Evolutionary conservation across 345 rosid species (phyloP).

Genomic region (Triadica sebifera): DNA sequence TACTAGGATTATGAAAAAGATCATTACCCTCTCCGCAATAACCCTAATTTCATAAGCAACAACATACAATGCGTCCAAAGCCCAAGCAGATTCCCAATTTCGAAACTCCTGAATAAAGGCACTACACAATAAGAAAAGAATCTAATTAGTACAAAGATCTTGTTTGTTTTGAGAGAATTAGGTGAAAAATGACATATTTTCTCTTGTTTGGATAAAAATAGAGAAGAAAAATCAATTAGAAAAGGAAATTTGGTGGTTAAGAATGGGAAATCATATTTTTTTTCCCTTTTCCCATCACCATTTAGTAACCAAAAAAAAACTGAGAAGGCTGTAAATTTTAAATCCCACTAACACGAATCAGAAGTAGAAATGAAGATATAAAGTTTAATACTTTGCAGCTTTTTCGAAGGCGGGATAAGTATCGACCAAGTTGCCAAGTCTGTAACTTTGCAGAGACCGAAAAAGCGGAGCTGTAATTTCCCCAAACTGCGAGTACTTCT

Average conservation of each 20-base stretch:
- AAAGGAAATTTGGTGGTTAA: too few species aligned
- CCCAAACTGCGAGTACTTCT: constrained; percentile 60
- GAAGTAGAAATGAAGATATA: constrained; percentile 5
- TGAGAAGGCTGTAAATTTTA: too few species aligned
- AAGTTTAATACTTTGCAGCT: constrained; percentile 57
- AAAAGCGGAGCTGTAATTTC: constrained; percentile 65
- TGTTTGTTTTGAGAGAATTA: too few species aligned
- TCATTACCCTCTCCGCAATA: constrained; percentile 83
- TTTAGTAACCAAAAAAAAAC: too few species aligned
- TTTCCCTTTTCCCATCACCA: too few species aligned
- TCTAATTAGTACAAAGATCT: not conserved
- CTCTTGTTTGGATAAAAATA: too few species aligned
- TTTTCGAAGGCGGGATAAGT: constrained; percentile 77
- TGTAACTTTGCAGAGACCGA: constrained; percentile 75
- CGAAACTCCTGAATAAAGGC: constrained; percentile 97
- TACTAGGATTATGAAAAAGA: not conserved
- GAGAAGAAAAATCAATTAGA: not conserved
- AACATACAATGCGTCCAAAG: constrained; percentile 77
- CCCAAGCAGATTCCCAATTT: constrained; percentile 98
- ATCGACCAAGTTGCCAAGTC: constrained; percentile 65
- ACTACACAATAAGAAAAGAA: constrained; percentile 34
- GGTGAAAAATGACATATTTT: too few species aligned
- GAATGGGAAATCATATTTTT: too few species aligned
- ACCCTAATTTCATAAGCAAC: constrained; percentile 89
- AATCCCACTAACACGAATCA: not conserved